phyloP scores from a whole-genome alignment of 257 asterid species.

The Thymus mandschuricus region DNA sequence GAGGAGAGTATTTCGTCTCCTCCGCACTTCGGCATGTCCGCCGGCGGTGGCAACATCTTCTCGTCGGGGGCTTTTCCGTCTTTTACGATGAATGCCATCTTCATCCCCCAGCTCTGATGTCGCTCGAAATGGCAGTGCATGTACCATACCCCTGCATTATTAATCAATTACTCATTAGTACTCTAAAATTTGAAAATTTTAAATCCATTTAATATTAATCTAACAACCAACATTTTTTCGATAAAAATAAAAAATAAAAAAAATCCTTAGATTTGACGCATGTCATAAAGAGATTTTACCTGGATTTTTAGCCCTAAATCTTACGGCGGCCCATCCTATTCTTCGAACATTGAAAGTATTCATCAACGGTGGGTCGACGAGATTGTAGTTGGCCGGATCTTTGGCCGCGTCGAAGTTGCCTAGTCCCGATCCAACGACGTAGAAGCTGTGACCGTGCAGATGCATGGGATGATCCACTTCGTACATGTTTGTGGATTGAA shows the following conservation, averaged over 20 bases:
- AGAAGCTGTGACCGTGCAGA: too few species aligned
- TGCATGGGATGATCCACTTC: too few species aligned
- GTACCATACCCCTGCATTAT: not conserved
- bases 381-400: not conserved
- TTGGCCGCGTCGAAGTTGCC: not conserved
- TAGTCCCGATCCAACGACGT: not conserved
- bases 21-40: not conserved
- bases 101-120: not conserved
- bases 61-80: not conserved
- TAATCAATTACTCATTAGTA: too few species aligned
- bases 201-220: too few species aligned
- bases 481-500: too few species aligned
- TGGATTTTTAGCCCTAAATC: not conserved
- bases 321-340: not conserved
- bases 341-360: not conserved
- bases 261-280: too few species aligned
- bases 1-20: not conserved
- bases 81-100: not conserved
- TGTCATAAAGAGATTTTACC: not conserved
- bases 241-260: too few species aligned
- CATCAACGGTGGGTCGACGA: not conserved
- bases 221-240: too few species aligned
- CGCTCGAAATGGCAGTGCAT: not conserved
- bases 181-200: too few species aligned
- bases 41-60: not conserved